phyloP scores from a whole-genome alignment of 2,329 filamentous ascomycete genomes.

The Atkinsonella hypoxylon region DNA sequence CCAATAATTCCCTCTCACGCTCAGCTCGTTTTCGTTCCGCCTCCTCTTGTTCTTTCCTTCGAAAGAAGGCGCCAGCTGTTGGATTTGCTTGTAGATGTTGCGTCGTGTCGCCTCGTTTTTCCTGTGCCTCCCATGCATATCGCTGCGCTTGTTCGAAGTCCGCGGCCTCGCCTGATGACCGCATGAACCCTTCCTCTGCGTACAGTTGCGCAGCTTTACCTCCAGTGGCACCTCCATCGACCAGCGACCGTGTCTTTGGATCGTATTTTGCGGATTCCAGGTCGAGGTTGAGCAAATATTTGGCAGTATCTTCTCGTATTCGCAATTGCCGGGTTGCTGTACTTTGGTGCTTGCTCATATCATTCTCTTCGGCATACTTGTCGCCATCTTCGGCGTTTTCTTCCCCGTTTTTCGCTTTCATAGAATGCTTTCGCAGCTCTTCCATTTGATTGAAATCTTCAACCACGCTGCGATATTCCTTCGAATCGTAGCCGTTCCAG shows the following conservation, averaged over 20 bases:
- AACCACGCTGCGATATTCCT: constrained; percentile 76
- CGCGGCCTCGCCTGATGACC: constrained; percentile 77
- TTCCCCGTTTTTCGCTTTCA: constrained; percentile 28
- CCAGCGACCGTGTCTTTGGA: constrained; percentile 86
- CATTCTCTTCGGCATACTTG: constrained; percentile 86
- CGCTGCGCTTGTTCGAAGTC: constrained; percentile 83
- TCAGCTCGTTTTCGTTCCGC: constrained; percentile 56
- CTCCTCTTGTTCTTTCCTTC: constrained; percentile 70
- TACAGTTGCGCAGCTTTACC: constrained; percentile 74
- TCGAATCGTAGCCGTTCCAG: constrained; percentile 95
- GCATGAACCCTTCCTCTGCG: constrained; percentile 86
- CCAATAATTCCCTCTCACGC: constrained; percentile 56
- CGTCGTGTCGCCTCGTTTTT: constrained; percentile 63
- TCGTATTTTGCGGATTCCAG: constrained; percentile 96
- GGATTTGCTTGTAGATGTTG: constrained; percentile 93
- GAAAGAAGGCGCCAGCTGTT: constrained; percentile 75
- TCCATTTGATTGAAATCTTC: constrained; percentile 84
- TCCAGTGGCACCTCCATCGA: constrained; percentile 68
- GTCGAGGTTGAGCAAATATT: constrained; percentile 90
- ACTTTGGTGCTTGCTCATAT: constrained; percentile 89
- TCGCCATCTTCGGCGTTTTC: constrained; percentile 47
- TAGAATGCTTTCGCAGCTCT: constrained; percentile 49
- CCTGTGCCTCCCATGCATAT: constrained; percentile 93
- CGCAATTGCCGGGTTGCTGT: constrained; percentile 84
- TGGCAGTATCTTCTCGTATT: constrained; percentile 91